Evolutionary conservation across 1,284 basidiomycete species (phyloP).

Genomic region (Singerocomus rubriflavus): DNA sequence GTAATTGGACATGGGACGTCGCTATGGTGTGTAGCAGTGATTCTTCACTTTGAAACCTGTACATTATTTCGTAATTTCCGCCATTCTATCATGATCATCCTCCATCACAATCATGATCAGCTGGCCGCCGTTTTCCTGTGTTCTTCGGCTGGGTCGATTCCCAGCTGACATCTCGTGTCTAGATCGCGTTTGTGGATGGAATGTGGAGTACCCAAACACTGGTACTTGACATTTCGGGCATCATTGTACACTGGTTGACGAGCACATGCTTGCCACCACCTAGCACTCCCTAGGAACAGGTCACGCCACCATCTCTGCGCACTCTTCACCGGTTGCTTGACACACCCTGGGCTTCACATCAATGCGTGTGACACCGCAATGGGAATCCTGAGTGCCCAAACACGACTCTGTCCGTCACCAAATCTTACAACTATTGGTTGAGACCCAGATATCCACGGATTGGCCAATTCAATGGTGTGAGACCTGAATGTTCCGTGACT

Average conservation of each 20-base stretch:
- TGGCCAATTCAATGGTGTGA: no score
- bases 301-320: no score
- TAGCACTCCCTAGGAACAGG: no score
- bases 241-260: background rate
- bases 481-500: no score
- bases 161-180: background rate
- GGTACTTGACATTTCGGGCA: background rate
- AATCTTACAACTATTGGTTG: no score
- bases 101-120: background rate
- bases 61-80: slow-evolving; percentile 29
- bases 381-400: no score
- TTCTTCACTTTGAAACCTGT: slow-evolving; percentile 4
- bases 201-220: background rate
- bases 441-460: no score
- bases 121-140: background rate
- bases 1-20: slow-evolving; percentile 2
- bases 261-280: background rate
- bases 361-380: no score
- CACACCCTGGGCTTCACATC: no score
- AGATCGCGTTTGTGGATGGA: background rate
- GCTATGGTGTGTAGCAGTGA: slow-evolving; percentile 10
- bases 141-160: background rate
- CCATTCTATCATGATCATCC: background rate
- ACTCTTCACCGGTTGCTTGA: slow-evolving; percentile 10
- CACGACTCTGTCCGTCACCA: no score